These are phyloP conservation scores for Lactarius evosmus DNA, from an alignment of 768 basidiomycete genomes.

Conservation along the genomic window DNA sequence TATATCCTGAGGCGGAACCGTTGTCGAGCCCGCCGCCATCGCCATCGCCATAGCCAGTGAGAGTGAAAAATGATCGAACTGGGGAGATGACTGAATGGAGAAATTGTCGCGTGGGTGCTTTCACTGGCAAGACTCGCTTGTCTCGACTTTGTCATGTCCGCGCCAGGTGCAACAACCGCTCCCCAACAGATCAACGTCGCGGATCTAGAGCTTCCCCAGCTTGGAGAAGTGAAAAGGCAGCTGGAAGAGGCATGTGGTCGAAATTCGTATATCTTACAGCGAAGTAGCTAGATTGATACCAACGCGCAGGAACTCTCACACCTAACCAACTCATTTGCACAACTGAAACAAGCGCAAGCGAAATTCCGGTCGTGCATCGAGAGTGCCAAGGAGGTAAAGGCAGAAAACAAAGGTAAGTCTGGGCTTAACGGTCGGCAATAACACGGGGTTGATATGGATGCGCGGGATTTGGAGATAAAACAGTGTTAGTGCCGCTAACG, in stretches of 20 bases:
- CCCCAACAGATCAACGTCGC: constrained; percentile 72
- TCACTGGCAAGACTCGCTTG: too few species aligned
- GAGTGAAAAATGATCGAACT: neutral
- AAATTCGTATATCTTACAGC: too few species aligned
- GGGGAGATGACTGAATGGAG: neutral
- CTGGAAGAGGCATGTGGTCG: constrained; percentile 67
- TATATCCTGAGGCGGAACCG: constrained; percentile 18
- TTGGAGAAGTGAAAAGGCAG: constrained; percentile 86
- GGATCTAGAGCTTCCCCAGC: constrained; percentile 83
- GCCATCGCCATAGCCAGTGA: neutral
- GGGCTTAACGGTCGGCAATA: constrained; percentile 16
- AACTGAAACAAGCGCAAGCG: constrained; percentile 88
- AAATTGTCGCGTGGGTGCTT: neutral
- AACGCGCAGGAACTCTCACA: constrained; percentile 79
- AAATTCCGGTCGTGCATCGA: constrained; percentile 89
- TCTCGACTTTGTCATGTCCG: neutral
- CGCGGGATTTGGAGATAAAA: constrained; percentile 57
- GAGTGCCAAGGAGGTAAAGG: constrained; percentile 71
- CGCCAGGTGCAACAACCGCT: constrained; percentile 10
- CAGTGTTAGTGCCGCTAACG: constrained; percentile 87
- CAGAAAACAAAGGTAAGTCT: constrained; percentile 54
- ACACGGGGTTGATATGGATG: neutral
- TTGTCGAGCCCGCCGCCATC: constrained; percentile 10
- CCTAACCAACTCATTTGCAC: constrained; percentile 85
- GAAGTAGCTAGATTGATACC: neutral